phyloP scores from a whole-genome alignment of 2,329 filamentous ascomycete species.

The Leptographium flavum region DNA sequence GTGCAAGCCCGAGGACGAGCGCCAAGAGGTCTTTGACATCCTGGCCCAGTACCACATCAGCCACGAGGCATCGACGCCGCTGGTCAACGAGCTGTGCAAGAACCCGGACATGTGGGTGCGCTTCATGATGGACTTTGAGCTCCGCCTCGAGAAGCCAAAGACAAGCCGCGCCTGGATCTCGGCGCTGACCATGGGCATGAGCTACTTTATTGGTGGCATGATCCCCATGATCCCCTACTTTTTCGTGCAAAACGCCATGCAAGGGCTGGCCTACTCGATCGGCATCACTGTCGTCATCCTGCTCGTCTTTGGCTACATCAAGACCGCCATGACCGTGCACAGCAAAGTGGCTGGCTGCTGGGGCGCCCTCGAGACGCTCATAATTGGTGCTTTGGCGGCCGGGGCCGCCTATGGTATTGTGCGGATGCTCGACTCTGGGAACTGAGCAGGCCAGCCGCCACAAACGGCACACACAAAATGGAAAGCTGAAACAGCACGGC shows the following conservation, averaged over 20 bases:
- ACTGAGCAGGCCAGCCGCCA: background rate
- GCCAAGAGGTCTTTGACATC: slow-evolving; percentile 33
- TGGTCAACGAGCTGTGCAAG: slow-evolving; percentile 34
- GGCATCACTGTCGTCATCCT: slow-evolving; percentile 45
- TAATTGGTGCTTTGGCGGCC: slow-evolving; percentile 51
- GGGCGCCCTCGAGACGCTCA: slow-evolving; percentile 49
- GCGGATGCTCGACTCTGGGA: slow-evolving; percentile 31
- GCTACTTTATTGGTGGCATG: slow-evolving; percentile 57
- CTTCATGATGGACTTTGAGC: slow-evolving; percentile 47
- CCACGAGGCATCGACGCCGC: slow-evolving; percentile 23
- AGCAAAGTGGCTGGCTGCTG: slow-evolving; percentile 38
- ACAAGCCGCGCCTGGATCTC: slow-evolving; percentile 34
- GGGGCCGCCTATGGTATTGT: slow-evolving; percentile 52
- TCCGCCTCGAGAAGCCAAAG: slow-evolving; percentile 30
- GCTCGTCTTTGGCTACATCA: slow-evolving; percentile 50
- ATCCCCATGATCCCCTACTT: slow-evolving; percentile 62
- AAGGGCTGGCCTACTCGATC: slow-evolving; percentile 45
- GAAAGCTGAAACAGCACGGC: no score
- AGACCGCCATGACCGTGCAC: slow-evolving; percentile 39
- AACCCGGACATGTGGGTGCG: slow-evolving; percentile 34
- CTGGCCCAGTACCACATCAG: slow-evolving; percentile 30
- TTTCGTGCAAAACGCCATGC: slow-evolving; percentile 29
- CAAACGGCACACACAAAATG: no score
- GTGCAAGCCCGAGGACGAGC: slow-evolving; percentile 25
- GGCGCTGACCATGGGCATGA: slow-evolving; percentile 50